These are phyloP conservation scores for Ceratocystis alfenasii DNA, from an alignment of 2,329 filamentous ascomycete species.

Conservation along the genomic window DNA sequence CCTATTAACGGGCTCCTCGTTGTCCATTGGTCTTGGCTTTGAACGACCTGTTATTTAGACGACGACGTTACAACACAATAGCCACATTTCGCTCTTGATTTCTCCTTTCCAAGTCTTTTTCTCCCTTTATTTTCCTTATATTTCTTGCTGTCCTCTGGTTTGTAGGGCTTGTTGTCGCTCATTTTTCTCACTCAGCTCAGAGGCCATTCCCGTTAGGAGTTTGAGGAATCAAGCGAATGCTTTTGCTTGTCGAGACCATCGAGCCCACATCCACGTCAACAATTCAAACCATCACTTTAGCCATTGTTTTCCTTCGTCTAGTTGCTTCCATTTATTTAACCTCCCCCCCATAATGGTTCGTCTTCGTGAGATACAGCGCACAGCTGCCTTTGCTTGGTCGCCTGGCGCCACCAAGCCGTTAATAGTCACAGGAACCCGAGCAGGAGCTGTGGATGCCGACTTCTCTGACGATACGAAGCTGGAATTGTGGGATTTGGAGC, in stretches of 20 bases:
- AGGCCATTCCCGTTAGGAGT: not conserved
- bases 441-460: slow-evolving; percentile 89
- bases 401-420: slow-evolving; percentile 66
- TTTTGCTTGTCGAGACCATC: slow-evolving; percentile 6
- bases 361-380: slow-evolving; percentile 90
- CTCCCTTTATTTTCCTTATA: slow-evolving; percentile 6
- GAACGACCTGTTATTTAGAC: slow-evolving; percentile 9
- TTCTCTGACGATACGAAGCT: slow-evolving; percentile 96
- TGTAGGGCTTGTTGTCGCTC: slow-evolving; percentile 14
- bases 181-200: not conserved
- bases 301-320: slow-evolving; percentile 4
- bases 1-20: not conserved
- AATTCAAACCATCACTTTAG: not conserved
- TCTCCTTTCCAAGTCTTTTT: slow-evolving; percentile 7
- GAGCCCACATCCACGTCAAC: not conserved
- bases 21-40: not conserved
- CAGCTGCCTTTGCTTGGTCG: slow-evolving; percentile 95
- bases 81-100: not conserved
- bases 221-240: not conserved
- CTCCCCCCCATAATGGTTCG: slow-evolving; percentile 61
- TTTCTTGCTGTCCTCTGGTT: slow-evolving; percentile 19
- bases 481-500: slow-evolving; percentile 86
- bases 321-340: not conserved
- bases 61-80: not conserved
- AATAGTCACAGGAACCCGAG: slow-evolving; percentile 84